Evolutionary conservation across 2,329 filamentous ascomycete species (phyloP).

Genomic region (Calonectria hawksworthii): DNA sequence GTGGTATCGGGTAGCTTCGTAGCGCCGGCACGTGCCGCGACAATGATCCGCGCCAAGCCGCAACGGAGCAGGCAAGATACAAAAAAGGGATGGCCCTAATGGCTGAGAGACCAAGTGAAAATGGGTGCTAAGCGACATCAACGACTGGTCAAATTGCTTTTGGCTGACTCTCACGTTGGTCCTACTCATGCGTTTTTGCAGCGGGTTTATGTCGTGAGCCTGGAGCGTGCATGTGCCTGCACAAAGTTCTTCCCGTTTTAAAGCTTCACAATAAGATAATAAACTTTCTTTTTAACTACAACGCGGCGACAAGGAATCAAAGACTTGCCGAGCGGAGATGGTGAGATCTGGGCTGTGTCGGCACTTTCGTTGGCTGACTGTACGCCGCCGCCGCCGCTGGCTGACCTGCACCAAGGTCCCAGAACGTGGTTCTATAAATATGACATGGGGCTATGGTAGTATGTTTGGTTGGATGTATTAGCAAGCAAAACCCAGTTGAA

Average conservation of each 20-base stretch:
- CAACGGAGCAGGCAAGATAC: not conserved
- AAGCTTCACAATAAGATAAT: not conserved
- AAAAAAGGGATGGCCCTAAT: not conserved
- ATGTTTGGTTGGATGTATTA: not conserved
- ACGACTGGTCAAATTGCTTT: not conserved
- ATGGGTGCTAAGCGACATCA: not conserved
- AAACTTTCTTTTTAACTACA: not conserved
- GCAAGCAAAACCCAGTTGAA: not conserved
- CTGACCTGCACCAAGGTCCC: not conserved
- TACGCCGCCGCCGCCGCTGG: not conserved
- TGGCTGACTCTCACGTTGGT: not conserved
- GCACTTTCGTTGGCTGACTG: not conserved
- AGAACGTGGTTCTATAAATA: not conserved
- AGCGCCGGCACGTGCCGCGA: not conserved
- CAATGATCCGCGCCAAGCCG: not conserved
- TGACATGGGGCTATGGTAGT: not conserved
- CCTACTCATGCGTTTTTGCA: not conserved
- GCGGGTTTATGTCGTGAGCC: not conserved
- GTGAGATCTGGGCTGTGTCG: not conserved
- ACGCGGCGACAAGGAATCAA: not conserved
- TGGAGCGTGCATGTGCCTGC: not conserved
- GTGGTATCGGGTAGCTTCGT: not conserved
- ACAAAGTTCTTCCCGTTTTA: not conserved
- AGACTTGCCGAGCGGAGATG: not conserved
- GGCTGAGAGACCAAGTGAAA: not conserved